Evolutionary conservation across 1,284 basidiomycete genomes (phyloP), one percentile per base, ranked within the genome.

Genomic region (Ustilago sp.): DNA sequence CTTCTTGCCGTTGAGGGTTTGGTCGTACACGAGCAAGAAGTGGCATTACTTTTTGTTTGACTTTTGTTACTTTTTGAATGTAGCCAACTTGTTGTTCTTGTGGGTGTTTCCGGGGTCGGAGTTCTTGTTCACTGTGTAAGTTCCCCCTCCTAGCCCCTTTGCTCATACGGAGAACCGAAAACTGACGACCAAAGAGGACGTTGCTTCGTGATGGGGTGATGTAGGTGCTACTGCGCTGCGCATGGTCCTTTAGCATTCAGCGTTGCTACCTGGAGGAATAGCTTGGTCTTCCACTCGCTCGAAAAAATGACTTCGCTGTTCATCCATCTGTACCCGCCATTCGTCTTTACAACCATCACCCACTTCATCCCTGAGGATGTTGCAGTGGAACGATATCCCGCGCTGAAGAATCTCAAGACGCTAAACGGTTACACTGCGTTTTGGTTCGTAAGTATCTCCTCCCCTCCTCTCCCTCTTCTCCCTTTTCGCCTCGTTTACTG

Each of bases 261-360:
- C 0, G 94, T 98, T 52, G 93, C 96, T 78, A 97, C 95, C 3
- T 98, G 95, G 95, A 89, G 95, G 70, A 98, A 98, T 58, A 65
- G 59, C 34, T 59, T 74, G 28, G 95, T 97, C 7, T 97, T 97
- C 87, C 95, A 97, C 84, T 94, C 95, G 80, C 89, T 91, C 63
- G 95, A 98, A 86, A 82, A 95, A 86, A 91, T 96, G 72, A 90
- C 94, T 36, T 89, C 95, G 68, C 79, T 12, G 52, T 69, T 63
- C 50, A 43, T 62, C 54, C 48, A 81, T 19, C 38, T 63, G 63
- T 75, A 65, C 48, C 41, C 51, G 88, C 95, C 72, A 91, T 94
- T 84, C 91, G 93, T 59, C 19, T 77, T 98, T 81, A 94, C 93
- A 7, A 92, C 95, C 43, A 94, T 97, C 67, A 89, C 93, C 32